These are phyloP conservation scores for Arthrinium puccinioides DNA, from an alignment of 2,329 filamentous ascomycete genomes.

Conservation along the genomic window DNA sequence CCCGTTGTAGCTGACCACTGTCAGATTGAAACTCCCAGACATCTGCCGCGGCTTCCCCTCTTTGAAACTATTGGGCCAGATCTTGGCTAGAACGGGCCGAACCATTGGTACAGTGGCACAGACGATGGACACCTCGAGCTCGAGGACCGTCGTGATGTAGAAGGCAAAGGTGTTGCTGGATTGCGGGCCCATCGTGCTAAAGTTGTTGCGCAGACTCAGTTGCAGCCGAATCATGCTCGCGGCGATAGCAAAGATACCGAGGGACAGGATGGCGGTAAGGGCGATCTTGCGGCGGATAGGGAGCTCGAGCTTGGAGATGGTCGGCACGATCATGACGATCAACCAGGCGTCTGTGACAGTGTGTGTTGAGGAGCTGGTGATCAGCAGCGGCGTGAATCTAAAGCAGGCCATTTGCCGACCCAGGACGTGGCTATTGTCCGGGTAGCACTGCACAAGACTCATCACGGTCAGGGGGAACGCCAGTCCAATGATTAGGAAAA, in stretches of 20 bases:
- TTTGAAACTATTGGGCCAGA: background rate
- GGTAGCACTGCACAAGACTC: background rate
- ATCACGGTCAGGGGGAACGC: background rate
- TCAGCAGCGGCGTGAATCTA: background rate
- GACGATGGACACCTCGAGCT: conserved; percentile 1
- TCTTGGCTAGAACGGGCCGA: background rate
- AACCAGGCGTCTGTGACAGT: conserved; percentile 1
- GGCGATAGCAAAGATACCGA: background rate
- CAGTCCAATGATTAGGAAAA: background rate
- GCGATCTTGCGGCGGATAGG: background rate
- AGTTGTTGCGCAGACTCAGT: background rate
- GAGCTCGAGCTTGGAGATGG: background rate
- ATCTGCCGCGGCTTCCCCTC: background rate
- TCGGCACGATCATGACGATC: conserved; percentile 1
- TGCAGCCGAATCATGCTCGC: background rate
- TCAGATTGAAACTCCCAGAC: conserved; percentile 1
- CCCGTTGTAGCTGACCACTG: conserved; percentile 1
- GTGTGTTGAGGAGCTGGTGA: background rate
- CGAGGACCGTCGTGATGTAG: background rate
- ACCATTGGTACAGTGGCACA: conserved; percentile 1
- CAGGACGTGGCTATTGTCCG: background rate
- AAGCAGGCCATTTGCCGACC: background rate
- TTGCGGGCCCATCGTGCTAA: background rate
- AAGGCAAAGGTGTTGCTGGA: background rate
- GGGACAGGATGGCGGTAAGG: background rate